Evolutionary conservation across 495 filamentous ascomycete species (phyloP), one percentile per base, ranked within the genome.

Genomic region (Hyaloscypha hepaticicola): DNA sequence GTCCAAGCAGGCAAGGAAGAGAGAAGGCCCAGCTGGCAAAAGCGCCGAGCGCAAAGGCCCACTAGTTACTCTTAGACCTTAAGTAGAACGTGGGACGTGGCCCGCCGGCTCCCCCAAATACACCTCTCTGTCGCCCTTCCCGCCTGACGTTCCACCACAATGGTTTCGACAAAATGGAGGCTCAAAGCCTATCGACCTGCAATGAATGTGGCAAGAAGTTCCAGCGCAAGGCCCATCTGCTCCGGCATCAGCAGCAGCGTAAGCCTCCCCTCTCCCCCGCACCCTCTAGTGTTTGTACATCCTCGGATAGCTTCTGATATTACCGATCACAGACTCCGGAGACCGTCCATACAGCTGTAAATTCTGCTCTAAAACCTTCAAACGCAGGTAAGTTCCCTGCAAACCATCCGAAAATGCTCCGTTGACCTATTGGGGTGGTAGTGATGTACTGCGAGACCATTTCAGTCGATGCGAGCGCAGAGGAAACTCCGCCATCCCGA

Each of bases 351-450:
- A 66, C 61, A 62, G 64, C 34, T 72, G 70, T 59, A 66, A 70
- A 66, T 72, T 72, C 56, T 72, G 70, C 65, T 68, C 67, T 62
- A 72, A 72, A 29, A 70, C 67, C 28, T 72, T 72, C 65, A 70
- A 70, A 58, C 70, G 70, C 64, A 72, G 67, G 70, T 66, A 61
- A 7, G 62, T 64, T 9, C 25, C 53, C 24, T 29, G 5, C 9
- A 22, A 25, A 3, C 33, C 27, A 8, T 22, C 28, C 21, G 29
- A n/a, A 38, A 14, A 14, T 26, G 5, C 5, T 56, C 38, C 25
- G 60, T 66, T 71, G 59, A 71, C 61, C n/a, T n/a, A 8, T 2
- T 27, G 24, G 41, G 19, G 11, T 25, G n/a, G 50, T 53, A 72
- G 70, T 26, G 70, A 72, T 70, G 70, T 72, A 7, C 65, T 72